Evolutionary conservation across 2,329 filamentous ascomycete genomes (phyloP).

Genomic region (Neophaeococcomyces mojaviensis): DNA sequence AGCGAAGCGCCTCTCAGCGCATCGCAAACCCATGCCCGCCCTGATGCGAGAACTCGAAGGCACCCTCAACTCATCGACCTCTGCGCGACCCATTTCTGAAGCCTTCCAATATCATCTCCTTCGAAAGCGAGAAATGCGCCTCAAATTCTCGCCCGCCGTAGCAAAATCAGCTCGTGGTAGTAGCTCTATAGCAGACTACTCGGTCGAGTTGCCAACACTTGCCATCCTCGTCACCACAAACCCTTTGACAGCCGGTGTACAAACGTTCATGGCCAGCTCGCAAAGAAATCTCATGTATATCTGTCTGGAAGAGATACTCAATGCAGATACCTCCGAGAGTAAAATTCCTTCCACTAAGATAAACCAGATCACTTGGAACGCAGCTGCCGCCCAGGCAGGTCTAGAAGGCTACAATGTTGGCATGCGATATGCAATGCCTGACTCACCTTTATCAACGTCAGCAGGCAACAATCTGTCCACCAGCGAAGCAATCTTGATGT

Average conservation of each 20-base stretch:
- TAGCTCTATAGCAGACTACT: no score
- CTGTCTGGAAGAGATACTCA: constrained; percentile 8
- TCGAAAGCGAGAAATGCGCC: not conserved
- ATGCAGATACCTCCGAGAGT: no score
- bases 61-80: not conserved
- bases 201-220: not conserved
- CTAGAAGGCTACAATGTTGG: constrained; percentile 7
- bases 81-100: not conserved
- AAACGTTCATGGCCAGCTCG: constrained; percentile 5
- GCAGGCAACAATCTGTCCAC: not conserved
- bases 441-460: not conserved
- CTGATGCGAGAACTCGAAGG: constrained; percentile 9
- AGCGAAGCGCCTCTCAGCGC: constrained; percentile 1
- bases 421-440: not conserved
- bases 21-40: constrained; percentile 2
- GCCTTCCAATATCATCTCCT: constrained; percentile 1
- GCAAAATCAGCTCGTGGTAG: no score
- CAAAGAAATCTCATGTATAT: constrained; percentile 4
- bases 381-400: constrained; percentile 2
- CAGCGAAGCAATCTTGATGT: constrained; percentile 1
- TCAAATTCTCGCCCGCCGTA: not conserved
- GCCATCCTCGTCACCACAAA: constrained; percentile 4
- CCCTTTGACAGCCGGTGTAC: constrained; percentile 3
- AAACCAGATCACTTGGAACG: constrained; percentile 6
- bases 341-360: constrained; percentile 1